These are phyloP conservation scores for Aspergillus quadricinctus DNA, from an alignment of 2,329 filamentous ascomycete genomes.

Conservation along the genomic window DNA sequence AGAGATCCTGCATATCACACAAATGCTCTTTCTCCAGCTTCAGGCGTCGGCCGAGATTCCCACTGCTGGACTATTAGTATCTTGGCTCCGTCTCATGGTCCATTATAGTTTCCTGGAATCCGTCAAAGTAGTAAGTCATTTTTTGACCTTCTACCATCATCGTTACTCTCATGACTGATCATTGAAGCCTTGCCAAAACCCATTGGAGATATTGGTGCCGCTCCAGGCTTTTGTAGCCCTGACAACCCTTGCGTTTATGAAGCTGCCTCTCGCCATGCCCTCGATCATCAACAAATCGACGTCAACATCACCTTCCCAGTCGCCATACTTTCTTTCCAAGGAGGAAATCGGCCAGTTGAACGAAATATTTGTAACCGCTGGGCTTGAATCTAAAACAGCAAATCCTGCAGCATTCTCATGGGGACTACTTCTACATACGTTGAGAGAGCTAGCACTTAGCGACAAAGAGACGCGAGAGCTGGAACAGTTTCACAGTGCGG, in stretches of 20 bases:
- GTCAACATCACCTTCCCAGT: constrained; percentile 28
- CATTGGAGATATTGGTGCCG: constrained; percentile 44
- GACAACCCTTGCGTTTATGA: constrained; percentile 68
- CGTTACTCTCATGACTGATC: constrained; percentile 12
- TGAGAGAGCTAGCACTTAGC: constrained; percentile 60
- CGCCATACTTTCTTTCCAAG: constrained; percentile 64
- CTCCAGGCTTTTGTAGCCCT: constrained; percentile 67
- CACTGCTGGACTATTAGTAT: constrained; percentile 54
- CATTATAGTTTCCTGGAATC: constrained; percentile 65
- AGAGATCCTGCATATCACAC: constrained; percentile 69
- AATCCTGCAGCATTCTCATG: constrained; percentile 75
- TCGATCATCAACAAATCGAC: constrained; percentile 40
- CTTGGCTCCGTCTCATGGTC: constrained; percentile 73
- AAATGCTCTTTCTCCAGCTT: constrained; percentile 67
- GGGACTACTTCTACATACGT: constrained; percentile 68
- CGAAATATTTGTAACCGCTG: constrained; percentile 60
- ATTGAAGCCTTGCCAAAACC: constrained; percentile 36
- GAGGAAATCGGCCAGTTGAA: constrained; percentile 70
- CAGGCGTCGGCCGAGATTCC: constrained; percentile 57
- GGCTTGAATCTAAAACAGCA: constrained; percentile 56
- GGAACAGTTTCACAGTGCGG: constrained; percentile 39
- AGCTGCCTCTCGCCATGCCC: constrained; percentile 58
- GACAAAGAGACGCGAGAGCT: constrained; percentile 53
- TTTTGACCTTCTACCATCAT: constrained; percentile 3
- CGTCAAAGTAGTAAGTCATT: constrained; percentile 51